Evolutionary conservation across 2,329 filamentous ascomycete genomes (phyloP), one percentile per base, ranked within the genome.

Genomic region (Grosmannia huntii): DNA sequence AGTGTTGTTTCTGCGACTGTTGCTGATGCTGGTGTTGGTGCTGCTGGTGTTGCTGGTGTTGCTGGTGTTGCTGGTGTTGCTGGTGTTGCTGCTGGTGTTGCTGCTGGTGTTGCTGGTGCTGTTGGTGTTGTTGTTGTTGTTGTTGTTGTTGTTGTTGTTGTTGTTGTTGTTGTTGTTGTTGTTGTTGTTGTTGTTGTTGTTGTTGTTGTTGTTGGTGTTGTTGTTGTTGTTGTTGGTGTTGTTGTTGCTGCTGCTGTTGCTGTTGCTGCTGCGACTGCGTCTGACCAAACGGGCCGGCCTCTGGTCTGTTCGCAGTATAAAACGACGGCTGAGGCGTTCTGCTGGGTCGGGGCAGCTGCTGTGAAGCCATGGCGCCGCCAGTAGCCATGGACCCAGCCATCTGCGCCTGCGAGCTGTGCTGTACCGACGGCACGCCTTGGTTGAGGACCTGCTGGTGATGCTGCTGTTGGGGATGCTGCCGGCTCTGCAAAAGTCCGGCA

Each of bases 401-500:
- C 50, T 68, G 66, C 9, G 64, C 52, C 50, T 65, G 60, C 3
- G 56, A 57, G 11, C 41, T 53, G 5, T 60, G 33, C 53, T 65
- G 67, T 10, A 62, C 64, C 14, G 63, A 61, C 9, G 65, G 62
- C 21, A 62, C 60, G 31, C 49, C 55, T 10, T 66, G 66, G 6
- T 54, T 52, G 21, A 61, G 48, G n/a, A 62, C 51, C 23, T 62
- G 59, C 7, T 55, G 57, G 10, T 64, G 58, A 6, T 53, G 6
- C 36, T 56, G 56, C n/a, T 57, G 64, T 62, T 63, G 67, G 53
- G 62, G 64, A 7, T 58, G 57, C 31, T 59, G 58, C 19, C 62
- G 58, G 28, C 54, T 33, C 25, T 59, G 61, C 3, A 56, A 52
- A 12, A 53, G 52, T 4, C 49, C 28, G 6, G 50, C 25, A n/a